phyloP scores from a whole-genome alignment of 176 grass and related monocot species.

The Zoysia pacifica region DNA sequence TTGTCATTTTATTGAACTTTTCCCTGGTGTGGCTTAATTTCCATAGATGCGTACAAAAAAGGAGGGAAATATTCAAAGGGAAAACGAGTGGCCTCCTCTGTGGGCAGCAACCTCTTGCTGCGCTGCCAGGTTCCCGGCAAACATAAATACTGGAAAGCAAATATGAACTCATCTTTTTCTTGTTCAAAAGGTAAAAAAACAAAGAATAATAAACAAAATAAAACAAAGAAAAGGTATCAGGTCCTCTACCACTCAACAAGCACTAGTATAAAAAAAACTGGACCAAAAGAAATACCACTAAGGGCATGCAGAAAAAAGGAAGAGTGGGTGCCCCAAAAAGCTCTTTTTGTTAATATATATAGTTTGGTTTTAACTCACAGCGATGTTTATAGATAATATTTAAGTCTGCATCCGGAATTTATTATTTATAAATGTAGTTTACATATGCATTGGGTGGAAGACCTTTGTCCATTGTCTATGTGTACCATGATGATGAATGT shows the following conservation, averaged over 20 bases:
- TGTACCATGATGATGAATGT: neutral
- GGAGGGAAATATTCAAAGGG: neutral
- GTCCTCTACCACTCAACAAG: neutral
- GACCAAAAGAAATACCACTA: conserved; percentile 35
- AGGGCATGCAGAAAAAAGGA: neutral
- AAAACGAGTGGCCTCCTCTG: neutral
- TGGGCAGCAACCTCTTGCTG: conserved; percentile 30
- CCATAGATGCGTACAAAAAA: neutral
- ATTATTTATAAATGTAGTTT: neutral
- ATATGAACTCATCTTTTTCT: conserved; percentile 9
- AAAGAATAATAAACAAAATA: neutral
- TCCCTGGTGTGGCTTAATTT: neutral
- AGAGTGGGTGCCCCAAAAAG: neutral
- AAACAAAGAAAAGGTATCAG: neutral
- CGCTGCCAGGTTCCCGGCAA: conserved; percentile 23
- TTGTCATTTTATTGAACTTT: conserved; percentile 35
- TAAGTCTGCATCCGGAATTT: neutral
- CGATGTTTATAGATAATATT: neutral
- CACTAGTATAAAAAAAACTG: conserved; percentile 12
- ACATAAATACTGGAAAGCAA: conserved; percentile 16
- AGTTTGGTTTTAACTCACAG: conserved; percentile 13
- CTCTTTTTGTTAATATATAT: neutral
- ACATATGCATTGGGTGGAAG: neutral
- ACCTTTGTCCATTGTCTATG: neutral
- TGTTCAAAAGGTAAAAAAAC: conserved; percentile 9